Percentiles rank a stretch among this genome's conserved stretches.
Evolutionary conservation across 2,329 filamentous ascomycete genomes (phyloP).

Genomic region (Trichoderma sp.): DNA sequence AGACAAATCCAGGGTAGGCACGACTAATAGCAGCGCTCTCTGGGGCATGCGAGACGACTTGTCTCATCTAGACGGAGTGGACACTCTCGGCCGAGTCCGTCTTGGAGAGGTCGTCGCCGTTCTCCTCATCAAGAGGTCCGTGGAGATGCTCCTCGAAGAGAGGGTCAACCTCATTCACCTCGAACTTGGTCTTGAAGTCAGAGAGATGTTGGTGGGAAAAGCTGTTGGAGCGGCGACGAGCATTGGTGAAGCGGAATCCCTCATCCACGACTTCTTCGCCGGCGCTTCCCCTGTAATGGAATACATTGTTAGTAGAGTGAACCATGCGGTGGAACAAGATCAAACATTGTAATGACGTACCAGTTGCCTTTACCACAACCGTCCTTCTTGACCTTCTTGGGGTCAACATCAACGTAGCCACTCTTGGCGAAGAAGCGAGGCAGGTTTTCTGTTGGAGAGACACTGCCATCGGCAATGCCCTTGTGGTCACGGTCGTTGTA

Average conservation of each 20-base stretch:
- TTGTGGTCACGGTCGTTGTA: constrained; percentile 89
- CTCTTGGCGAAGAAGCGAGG: constrained; percentile 93
- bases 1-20: constrained; percentile 16
- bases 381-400: constrained; percentile 96
- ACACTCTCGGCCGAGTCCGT: constrained; percentile 58
- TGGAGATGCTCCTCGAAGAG: constrained; percentile 88
- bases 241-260: constrained; percentile 77
- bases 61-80: constrained; percentile 46
- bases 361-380: constrained; percentile 91
- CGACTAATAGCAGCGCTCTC: constrained; percentile 24
- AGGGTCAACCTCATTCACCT: constrained; percentile 82
- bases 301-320: not conserved
- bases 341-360: constrained; percentile 51
- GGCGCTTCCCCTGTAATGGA: constrained; percentile 65
- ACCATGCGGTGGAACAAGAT: not conserved
- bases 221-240: constrained; percentile 90
- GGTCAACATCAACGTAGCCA: constrained; percentile 76
- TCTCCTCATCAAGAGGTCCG: constrained; percentile 58
- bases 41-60: constrained; percentile 7
- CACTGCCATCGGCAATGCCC: constrained; percentile 71
- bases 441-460: constrained; percentile 66
- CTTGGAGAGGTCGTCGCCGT: constrained; percentile 54
- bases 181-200: constrained; percentile 96
- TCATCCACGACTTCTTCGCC: constrained; percentile 84
- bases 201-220: constrained; percentile 64